A percentile compares a stretch with the other conserved stretches of the same genome.
Evolutionary conservation across 257 asterid genomes (phyloP).

Genomic region (Rehmannia glutinosa): DNA sequence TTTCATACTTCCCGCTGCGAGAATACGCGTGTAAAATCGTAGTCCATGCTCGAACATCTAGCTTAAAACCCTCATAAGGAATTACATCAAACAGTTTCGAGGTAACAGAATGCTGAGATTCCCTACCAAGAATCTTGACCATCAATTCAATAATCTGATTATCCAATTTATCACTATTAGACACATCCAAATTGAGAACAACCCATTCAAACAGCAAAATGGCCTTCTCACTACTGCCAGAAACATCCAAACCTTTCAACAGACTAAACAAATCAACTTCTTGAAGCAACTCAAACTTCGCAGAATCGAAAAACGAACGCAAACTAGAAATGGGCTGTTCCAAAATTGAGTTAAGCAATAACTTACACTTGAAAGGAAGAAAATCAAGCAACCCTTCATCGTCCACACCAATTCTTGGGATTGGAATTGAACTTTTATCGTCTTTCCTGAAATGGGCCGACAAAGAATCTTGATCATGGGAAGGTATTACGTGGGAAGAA

Average conservation of each 20-base stretch:
- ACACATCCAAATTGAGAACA: conserved; percentile 45
- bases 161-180: conserved; percentile 50
- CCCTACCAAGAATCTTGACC: conserved; percentile 84
- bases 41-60: conserved; percentile 86
- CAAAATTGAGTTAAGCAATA: conserved; percentile 55
- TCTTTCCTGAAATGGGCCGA: conserved; percentile 35
- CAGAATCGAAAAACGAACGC: conserved; percentile 60
- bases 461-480: conserved; percentile 31
- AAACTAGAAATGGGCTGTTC: conserved; percentile 46
- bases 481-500: conserved; percentile 30
- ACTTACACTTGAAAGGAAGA: conserved; percentile 74
- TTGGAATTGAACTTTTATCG: conserved; percentile 22
- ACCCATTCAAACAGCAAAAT: conserved; percentile 84
- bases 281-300: conserved; percentile 46
- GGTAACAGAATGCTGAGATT: conserved; percentile 68
- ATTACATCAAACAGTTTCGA: conserved; percentile 78
- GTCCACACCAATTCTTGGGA: conserved; percentile 27
- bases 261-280: conserved; percentile 70
- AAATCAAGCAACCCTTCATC: conserved; percentile 53
- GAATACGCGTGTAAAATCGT: conserved; percentile 77
- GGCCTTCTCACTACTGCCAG: conserved; percentile 62
- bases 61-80: conserved; percentile 47
- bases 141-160: conserved; percentile 73
- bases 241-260: conserved; percentile 69
- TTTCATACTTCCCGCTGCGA: conserved; percentile 77